Evolutionary conservation across 2,329 filamentous ascomycete genomes (phyloP).

Genomic region (Exophiala sp.): DNA sequence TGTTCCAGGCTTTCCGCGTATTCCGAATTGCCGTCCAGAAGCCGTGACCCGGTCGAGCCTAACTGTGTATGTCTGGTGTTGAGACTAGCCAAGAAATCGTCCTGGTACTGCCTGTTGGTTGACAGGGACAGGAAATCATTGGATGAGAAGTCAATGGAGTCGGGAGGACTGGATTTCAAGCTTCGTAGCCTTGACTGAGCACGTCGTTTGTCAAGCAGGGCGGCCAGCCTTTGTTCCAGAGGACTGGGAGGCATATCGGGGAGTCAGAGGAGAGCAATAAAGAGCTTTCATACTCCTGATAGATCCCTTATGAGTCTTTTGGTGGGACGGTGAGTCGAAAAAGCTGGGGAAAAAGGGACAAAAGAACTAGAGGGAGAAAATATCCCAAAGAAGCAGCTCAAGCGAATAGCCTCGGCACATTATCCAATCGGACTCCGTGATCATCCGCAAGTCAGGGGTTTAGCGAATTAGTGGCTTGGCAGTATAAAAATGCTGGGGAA

Average conservation of each 20-base stretch:
- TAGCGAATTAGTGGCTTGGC: slow-evolving; percentile 13
- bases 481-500: slow-evolving; percentile 7
- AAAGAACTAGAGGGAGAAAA: too few relatives aligned
- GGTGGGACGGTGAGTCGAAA: neutral
- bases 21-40: slow-evolving; percentile 59
- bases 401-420: neutral
- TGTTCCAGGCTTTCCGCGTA: slow-evolving; percentile 56
- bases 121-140: slow-evolving; percentile 61
- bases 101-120: slow-evolving; percentile 43
- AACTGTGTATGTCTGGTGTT: slow-evolving; percentile 39
- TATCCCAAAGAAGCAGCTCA: slow-evolving; percentile 1
- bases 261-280: too few relatives aligned
- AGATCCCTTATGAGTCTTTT: too few relatives aligned
- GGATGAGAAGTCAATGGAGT: slow-evolving; percentile 55
- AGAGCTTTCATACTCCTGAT: too few relatives aligned
- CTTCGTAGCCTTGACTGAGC: slow-evolving; percentile 42
- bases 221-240: slow-evolving; percentile 21
- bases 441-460: slow-evolving; percentile 3
- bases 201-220: slow-evolving; percentile 37
- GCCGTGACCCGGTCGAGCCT: slow-evolving; percentile 54
- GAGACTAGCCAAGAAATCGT: slow-evolving; percentile 46
- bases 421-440: slow-evolving; percentile 14
- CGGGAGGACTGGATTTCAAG: slow-evolving; percentile 42
- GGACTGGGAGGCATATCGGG: slow-evolving; percentile 4
- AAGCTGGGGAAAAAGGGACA: neutral